Evolutionary conservation across 2,329 filamentous ascomycete genomes (phyloP).

Genomic region (Neofusicoccum sp.): DNA sequence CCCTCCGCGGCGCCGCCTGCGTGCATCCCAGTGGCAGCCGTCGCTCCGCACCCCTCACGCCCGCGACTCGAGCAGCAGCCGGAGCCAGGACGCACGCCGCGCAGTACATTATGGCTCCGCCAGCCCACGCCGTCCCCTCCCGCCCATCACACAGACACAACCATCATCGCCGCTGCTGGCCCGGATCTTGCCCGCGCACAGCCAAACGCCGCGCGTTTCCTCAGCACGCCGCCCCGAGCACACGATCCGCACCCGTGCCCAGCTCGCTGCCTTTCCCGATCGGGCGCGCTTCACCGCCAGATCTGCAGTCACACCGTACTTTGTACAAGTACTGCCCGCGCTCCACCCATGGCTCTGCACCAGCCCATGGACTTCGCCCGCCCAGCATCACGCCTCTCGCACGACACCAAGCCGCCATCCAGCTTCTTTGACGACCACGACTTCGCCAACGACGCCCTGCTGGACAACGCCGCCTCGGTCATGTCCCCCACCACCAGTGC

Average conservation of each 20-base stretch:
- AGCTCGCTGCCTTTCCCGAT: slow-evolving; percentile 6
- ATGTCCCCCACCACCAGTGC: slow-evolving; percentile 53
- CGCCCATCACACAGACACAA: slow-evolving; percentile 10
- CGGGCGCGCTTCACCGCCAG: slow-evolving; percentile 19
- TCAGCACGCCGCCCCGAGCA: not conserved
- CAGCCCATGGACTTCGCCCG: slow-evolving; percentile 41
- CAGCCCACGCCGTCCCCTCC: slow-evolving; percentile 18
- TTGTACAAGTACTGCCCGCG: slow-evolving; percentile 35
- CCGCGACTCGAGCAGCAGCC: slow-evolving; percentile 11
- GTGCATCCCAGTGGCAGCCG: slow-evolving; percentile 17
- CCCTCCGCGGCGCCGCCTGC: slow-evolving; percentile 13
- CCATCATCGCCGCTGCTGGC: slow-evolving; percentile 20
- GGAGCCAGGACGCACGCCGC: not conserved
- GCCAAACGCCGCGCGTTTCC: slow-evolving; percentile 20
- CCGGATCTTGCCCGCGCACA: slow-evolving; percentile 18
- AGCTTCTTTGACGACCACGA: slow-evolving; percentile 51
- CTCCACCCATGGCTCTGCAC: slow-evolving; percentile 38
- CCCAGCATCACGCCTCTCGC: slow-evolving; percentile 38
- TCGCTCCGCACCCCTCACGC: slow-evolving; percentile 14
- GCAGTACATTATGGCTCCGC: slow-evolving; percentile 14
- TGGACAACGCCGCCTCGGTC: slow-evolving; percentile 45
- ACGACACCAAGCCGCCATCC: slow-evolving; percentile 42
- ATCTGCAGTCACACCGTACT: slow-evolving; percentile 39
- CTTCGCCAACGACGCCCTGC: slow-evolving; percentile 52
- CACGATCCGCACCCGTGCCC: slow-evolving; percentile 17